These are phyloP conservation scores for Neltuma alba DNA, from an alignment of 306 rosid species.

Conservation along the genomic window DNA sequence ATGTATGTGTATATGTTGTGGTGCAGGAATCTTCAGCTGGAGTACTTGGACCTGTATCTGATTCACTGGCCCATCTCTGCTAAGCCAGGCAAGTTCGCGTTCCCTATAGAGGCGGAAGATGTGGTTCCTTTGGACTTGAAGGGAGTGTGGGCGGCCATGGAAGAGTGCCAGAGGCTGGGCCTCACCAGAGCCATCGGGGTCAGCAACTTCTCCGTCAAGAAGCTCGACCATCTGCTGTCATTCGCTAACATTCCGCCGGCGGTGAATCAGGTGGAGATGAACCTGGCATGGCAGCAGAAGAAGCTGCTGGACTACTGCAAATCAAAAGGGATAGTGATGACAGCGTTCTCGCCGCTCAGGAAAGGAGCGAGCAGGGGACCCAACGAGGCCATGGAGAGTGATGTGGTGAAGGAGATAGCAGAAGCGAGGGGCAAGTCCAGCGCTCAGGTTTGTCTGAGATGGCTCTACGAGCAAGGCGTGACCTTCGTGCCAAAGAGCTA, in stretches of 20 bases:
- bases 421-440: conserved; percentile 46
- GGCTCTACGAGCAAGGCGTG: conserved; percentile 59
- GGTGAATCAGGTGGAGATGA: conserved; percentile 72
- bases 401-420: conserved; percentile 53
- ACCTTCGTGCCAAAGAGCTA: conserved; percentile 60
- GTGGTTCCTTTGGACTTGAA: conserved; percentile 52
- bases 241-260: conserved; percentile 43
- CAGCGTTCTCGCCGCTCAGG: conserved; percentile 66
- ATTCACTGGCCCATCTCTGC: conserved; percentile 55
- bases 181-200: conserved; percentile 57
- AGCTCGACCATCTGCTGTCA: conserved; percentile 44
- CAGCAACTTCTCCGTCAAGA: conserved; percentile 59
- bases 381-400: conserved; percentile 57
- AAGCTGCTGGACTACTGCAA: conserved; percentile 56
- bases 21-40: conserved; percentile 50
- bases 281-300: conserved; percentile 70
- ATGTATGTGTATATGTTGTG: too few relatives aligned
- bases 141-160: conserved; percentile 60
- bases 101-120: conserved; percentile 41
- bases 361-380: conserved; percentile 54
- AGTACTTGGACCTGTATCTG: conserved; percentile 53
- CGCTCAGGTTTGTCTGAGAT: conserved; percentile 59
- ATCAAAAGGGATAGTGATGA: conserved; percentile 47
- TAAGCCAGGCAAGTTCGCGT: conserved; percentile 42
- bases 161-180: conserved; percentile 46